Evolutionary conservation across 805 yeast genomes (phyloP).

Genomic region (Metschnikowia cerradonensis): DNA sequence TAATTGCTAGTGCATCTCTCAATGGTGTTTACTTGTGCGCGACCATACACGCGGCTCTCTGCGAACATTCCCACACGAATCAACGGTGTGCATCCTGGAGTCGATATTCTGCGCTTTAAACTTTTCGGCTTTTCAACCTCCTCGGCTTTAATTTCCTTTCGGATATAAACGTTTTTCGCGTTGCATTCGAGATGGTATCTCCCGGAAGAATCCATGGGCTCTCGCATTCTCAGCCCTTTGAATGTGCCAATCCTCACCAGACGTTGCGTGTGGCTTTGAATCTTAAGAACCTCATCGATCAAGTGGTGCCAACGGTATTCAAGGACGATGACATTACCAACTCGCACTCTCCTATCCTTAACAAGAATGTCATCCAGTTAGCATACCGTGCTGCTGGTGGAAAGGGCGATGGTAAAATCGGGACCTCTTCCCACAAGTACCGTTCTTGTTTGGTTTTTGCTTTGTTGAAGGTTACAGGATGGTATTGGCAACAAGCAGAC

Average conservation of each 20-base stretch:
- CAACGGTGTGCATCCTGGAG: background rate
- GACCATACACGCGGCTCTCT: background rate
- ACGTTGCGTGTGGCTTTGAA: slow-evolving; percentile 66
- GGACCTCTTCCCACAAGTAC: slow-evolving; percentile 57
- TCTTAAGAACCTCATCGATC: slow-evolving; percentile 68
- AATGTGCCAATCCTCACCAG: slow-evolving; percentile 62
- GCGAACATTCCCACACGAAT: background rate
- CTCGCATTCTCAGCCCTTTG: background rate
- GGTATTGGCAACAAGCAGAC: slow-evolving; percentile 64
- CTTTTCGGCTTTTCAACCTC: too few relatives aligned
- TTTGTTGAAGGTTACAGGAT: slow-evolving; percentile 66
- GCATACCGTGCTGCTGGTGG: slow-evolving; percentile 81
- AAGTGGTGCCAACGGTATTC: slow-evolving; percentile 63
- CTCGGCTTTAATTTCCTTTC: too few relatives aligned
- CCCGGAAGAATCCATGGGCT: background rate
- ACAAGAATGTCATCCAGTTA: slow-evolving; percentile 52
- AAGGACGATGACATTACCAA: slow-evolving; percentile 45
- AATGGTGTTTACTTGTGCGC: background rate
- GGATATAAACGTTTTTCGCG: too few relatives aligned
- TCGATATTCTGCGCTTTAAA: too few relatives aligned
- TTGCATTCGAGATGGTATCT: background rate
- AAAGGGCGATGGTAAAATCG: slow-evolving; percentile 51
- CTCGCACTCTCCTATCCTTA: slow-evolving; percentile 58
- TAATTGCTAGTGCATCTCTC: background rate
- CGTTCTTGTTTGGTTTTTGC: slow-evolving; percentile 67